Conservation (phyloP, 192 early-diverging fungal species). For the Pecoramyces ruminantium region DNA sequence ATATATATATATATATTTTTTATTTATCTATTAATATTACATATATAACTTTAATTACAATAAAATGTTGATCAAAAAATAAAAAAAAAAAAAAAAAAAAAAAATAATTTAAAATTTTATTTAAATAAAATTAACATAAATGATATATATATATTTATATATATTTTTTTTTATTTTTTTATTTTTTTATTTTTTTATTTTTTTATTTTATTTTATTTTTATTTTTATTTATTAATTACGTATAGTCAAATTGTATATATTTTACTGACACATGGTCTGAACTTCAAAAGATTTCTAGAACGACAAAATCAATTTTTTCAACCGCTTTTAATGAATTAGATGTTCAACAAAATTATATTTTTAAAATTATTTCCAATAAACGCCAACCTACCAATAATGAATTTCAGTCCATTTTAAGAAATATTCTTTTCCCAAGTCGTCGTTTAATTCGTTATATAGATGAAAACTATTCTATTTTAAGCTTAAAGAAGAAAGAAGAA, state of each 20-base stretch:
- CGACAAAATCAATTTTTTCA: background rate
- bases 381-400: background rate
- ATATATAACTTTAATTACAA: too few species aligned
- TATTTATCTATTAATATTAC: too few species aligned
- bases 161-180: too few species aligned
- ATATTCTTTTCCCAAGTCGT: background rate
- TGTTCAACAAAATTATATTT: background rate
- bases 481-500: background rate
- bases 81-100: too few species aligned
- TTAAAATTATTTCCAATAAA: background rate
- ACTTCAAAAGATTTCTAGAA: background rate
- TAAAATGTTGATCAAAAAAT: too few species aligned
- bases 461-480: background rate
- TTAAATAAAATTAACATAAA: too few species aligned
- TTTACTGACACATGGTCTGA: background rate
- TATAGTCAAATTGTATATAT: background rate
- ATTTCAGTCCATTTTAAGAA: background rate
- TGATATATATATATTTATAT: too few species aligned
- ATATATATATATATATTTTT: too few species aligned
- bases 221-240: background rate
- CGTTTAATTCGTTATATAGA: background rate
- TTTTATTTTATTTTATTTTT: background rate
- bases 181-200: too few species aligned
- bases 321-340: background rate
- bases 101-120: too few species aligned